Percentiles rank a stretch among this genome's conserved stretches.
Evolutionary conservation across 169 alveolate genomes (phyloP).

Genomic region (Plasmodium knowlesi): DNA sequence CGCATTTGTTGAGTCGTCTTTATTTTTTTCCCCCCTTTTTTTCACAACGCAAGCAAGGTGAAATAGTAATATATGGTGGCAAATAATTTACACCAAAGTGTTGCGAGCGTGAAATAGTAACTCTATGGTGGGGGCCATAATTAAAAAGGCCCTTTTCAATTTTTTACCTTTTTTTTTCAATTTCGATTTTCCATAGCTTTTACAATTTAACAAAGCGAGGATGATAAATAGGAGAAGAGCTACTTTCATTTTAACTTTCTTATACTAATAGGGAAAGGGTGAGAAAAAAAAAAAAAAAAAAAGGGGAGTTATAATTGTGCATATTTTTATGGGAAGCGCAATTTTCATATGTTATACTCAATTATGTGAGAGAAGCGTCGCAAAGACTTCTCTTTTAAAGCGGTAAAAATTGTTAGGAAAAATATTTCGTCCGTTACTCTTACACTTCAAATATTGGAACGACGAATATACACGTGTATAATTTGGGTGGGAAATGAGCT

Average conservation of each 20-base stretch:
- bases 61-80: background rate
- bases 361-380: background rate
- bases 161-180: slow-evolving; percentile 46
- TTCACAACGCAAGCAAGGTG: slow-evolving; percentile 1
- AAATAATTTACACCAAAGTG: background rate
- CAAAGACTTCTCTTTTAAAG: slow-evolving; percentile 10
- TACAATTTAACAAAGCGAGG: slow-evolving; percentile 43
- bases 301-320: background rate
- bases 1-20: background rate
- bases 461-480: background rate
- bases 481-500: background rate
- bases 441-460: slow-evolving; percentile 9
- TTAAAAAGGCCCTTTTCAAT: background rate
- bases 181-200: slow-evolving; percentile 56
- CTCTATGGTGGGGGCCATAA: background rate
- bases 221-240: slow-evolving; percentile 19
- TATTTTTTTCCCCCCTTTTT: background rate
- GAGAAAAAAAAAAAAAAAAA: background rate
- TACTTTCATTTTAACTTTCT: slow-evolving; percentile 21
- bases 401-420: slow-evolving; percentile 9
- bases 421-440: slow-evolving; percentile 19
- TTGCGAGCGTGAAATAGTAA: slow-evolving; percentile 1
- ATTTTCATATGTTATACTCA: slow-evolving; percentile 4
- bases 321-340: background rate
- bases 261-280: background rate